phyloP scores from a whole-genome alignment of 257 asterid species.

The Rauvolfia tetraphylla region DNA sequence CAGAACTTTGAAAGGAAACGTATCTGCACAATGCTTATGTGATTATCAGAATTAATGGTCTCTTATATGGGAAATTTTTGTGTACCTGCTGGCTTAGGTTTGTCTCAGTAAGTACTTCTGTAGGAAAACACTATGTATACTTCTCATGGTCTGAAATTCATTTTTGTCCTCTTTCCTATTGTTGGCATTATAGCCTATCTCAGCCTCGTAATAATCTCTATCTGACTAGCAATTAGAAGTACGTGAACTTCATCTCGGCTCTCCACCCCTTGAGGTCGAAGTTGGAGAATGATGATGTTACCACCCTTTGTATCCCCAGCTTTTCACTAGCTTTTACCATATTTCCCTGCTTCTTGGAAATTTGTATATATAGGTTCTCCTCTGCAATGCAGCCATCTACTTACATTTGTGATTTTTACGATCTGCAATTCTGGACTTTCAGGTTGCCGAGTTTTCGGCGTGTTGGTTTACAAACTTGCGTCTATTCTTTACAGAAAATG shows the following conservation, averaged over 20 bases:
- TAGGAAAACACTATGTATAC: neutral
- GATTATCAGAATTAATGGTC: slow-evolving; percentile 4
- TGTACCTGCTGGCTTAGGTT: slow-evolving; percentile 2
- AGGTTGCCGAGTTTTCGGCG: neutral
- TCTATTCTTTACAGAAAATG: neutral
- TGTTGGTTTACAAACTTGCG: too few relatives aligned
- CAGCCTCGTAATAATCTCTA: neutral
- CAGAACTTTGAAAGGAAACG: neutral
- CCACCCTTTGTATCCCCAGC: neutral
- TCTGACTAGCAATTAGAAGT: neutral
- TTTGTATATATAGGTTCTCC: neutral
- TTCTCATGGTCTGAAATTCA: neutral
- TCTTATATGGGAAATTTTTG: neutral
- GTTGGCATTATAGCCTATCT: neutral
- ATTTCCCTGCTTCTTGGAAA: neutral
- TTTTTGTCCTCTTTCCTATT: neutral
- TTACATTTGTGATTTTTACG: too few relatives aligned
- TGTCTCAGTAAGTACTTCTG: neutral
- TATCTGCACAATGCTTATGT: neutral
- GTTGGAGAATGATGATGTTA: neutral
- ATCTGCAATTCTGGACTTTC: neutral
- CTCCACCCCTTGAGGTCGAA: neutral
- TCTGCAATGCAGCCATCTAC: neutral
- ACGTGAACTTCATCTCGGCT: neutral
- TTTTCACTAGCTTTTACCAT: neutral